Base-by-base conservation (phyloP, 2,329 filamentous ascomycete species). In the Mycogone perniciosa region DNA sequence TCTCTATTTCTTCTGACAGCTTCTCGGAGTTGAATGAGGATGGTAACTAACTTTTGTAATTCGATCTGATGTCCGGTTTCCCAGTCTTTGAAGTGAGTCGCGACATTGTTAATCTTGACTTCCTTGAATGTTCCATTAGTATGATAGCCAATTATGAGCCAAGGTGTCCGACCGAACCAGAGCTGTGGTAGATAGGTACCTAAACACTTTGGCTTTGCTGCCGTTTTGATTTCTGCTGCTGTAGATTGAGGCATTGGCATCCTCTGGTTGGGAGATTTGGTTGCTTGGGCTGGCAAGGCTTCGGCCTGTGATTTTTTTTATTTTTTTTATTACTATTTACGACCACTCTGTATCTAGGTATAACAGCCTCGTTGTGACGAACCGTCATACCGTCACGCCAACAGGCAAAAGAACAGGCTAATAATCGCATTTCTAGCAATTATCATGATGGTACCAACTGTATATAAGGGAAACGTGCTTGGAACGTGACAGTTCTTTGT, bases 131-230 rank as follows among this genome's bases (percentile, higher is more conserved):
- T 46, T 7, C 61, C 61, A 0, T 57, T 6, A 1, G 4, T 9
- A 45, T 65, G 61, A 1, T 35, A 20, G 6, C 57, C 60, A 1
- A 38, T 45, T 7, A 65, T 62, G 3, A 65, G 45, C 33, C 56
- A 59, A 1, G 55, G 54, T 4, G 60, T 63, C 5, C 63, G 58
- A 5, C 62, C 61, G 27, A 65, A 60, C 63, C 62, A 65, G 6
- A 63, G 56, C 50, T 64, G 60, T 1, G 60, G 52, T 0, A 64
- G 29, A 26, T 4, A 50, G 5, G n/a, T 1, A 2, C n/a, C 31
- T 7, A 1, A 41, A 27, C 0, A 10, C 40, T 37, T 54, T 4
- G 7, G 6, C 11, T 11, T 46, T 7, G 27, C 38, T 35, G 7
- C 31, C 26, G 55, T 53, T 31, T 62, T 62, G 42, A 65, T 53